Evolutionary conservation across 306 rosid genomes (phyloP), one percentile per base, ranked within the genome.

Genomic region (Ochetophila trinervis): DNA sequence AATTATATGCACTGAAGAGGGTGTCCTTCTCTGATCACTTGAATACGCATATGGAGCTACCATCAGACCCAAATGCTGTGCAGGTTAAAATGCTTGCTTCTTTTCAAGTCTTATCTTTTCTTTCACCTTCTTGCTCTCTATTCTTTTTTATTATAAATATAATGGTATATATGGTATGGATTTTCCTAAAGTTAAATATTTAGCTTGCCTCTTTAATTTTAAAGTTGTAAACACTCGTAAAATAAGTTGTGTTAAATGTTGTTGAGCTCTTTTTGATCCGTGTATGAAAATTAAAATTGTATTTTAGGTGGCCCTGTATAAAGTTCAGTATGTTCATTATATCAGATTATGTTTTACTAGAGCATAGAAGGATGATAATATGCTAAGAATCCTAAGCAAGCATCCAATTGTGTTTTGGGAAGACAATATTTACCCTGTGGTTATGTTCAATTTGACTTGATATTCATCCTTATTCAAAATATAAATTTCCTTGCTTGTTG

Each of bases 41-140:
- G 66, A 81, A 77, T 71, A 89, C 98, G 54, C 73, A 80, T 55
- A 89, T 93, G 98, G 84, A 87, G 71, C 78, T 89, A 66, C 98
- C 96, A 58, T 72, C 37, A 30, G 76, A 64, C 42, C 66, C 66
- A 36, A 70, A 76, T 23, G 64, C 62, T 67, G 59, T 78, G 59
- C 77, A 89, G 98, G 98, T 91, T 47, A 61, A 65, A 62, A 30
- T 76, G 15, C 32, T 71, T 65, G 30, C 22, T 57, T 64, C 48
- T 51, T 53, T 66, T 47, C 37, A 40, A 6, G 14, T 40, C 11
- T 57, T 45, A 68, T 57, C 36, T 67, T 76, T 50, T 6, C 24
- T 30, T 63, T 8, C 32, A 27, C 44, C 14, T 40, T 48, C 6
- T 1, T n/a, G n/a, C 2, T 5, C 22, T 53, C 21, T 12, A 34